Evolutionary conservation across 257 asterid genomes (phyloP), one percentile per base, ranked within the genome.

Genomic region (Rhazya stricta): DNA sequence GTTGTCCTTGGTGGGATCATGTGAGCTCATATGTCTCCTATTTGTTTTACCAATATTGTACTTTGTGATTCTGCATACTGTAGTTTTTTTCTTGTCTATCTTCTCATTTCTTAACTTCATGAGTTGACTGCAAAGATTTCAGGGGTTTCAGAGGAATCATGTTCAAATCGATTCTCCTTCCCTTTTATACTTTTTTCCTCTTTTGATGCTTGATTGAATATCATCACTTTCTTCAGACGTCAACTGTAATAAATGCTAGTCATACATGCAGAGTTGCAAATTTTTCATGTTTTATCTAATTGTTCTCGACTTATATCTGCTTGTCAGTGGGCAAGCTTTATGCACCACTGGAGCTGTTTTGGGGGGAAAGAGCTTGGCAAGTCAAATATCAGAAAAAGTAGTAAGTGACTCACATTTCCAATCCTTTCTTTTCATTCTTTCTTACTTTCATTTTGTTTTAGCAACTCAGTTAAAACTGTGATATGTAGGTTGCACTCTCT

Each of bases 1-100:
- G 99, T 92, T 80, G 99, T 95, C 79, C 96, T 95, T 66, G 99
- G 99, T 73, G 99, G 98, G 81, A 91, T 95, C 76, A 80, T 95
- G 99, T 92, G 89, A 88, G 96, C 72, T 54, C 15, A 15, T 53
- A 81, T 69, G 8, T 23, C 45, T 43, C 74, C 29, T 30, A n/a
- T 74, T 30, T 25, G 48, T 34, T 36, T 34, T 30, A 71, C 57
- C 37, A 5, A 9, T 67, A 34, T 30, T 67, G 25, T n/a, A 39
- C 43, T 39, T 76, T 57, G 18, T 19, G 15, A 30, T 34, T n/a
- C 6, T n/a, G n/a, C 42, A 37, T 37, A 16, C 3, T n/a, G n/a
- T n/a, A n/a, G n/a, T n/a, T 4, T 19, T 9, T 66, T 66, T 18
- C 10, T 63, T 18, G 8, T 37, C 29, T 1, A 36, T 19, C 4